Base-by-base conservation (phyloP, 768 basidiomycete species). In the Leccinum variicolor region DNA sequence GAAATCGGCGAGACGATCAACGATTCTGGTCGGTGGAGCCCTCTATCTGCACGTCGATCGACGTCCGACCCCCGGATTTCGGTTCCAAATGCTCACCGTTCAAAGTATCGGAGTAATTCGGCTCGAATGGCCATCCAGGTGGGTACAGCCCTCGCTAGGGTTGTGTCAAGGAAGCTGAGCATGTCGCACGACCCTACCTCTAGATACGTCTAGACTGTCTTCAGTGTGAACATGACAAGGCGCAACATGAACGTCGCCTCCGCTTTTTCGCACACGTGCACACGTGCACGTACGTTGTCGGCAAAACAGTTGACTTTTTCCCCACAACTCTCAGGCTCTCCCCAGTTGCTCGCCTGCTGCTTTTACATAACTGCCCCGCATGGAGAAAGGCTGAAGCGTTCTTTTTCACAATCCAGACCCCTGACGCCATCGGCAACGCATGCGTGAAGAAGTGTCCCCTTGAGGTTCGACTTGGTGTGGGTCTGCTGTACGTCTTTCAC, bases 401-500 rank as follows among this genome's bases (percentile, higher is more conserved):
- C 19, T 19, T 43, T 4, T 9, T 31, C 8, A 17, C n/a, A 14
- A 9, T 21, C 3, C 8, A 21, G 36, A 50, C 33, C 53, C 58
- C 47, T n/a, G 25, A 56, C 43, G 21, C 14, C 41, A 33, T 26
- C 41, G 41, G 41, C 39, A 17, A 21, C 33, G 28, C 21, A 23
- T 39, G 28, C 26, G 17, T 34, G 48, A 31, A 25, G 39, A 55
- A 6, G 34, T 56, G 10, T 15, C 11, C 11, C 26, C 28, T 55
- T 17, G 47, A 33, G 39, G 49, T 31, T 50, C n/a, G 25, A 50
- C 50, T 23, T 19, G n/a, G 33, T 17, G 61, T 62, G 61, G 61
- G 61, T 61, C 51, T 21, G 17, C 14, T 39, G 53, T 50, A 62
- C 60, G 53, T 52, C 45, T 55, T 60, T 4, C 4, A 26, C 1